Base-by-base conservation (phyloP, 2,329 filamentous ascomycete genomes). In the Fusarium euwallaceae region DNA sequence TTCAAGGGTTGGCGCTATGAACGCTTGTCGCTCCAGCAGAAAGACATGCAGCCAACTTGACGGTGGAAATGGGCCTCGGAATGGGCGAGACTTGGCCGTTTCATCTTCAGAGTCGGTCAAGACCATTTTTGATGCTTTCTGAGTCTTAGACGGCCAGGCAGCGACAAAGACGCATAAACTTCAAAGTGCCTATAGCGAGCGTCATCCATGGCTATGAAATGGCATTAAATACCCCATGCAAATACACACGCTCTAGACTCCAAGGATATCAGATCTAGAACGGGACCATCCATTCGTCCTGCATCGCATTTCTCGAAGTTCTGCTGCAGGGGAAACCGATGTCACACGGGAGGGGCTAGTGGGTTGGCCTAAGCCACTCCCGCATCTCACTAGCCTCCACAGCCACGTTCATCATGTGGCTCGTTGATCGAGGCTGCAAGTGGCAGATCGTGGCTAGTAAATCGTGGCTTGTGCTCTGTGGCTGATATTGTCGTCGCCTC, bases 321-420 rank as follows among this genome's bases (percentile, higher is more conserved):
- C 41, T 64, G 63, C 68, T 76, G 71, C 71, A 76, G 73, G 73
- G 73, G 66, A 71, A 61, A 71, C 62, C 69, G 43, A 72, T 70
- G 64, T 66, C 34, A 62, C 68, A 20, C 48, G 32, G 58, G 45
- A 63, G 37, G 61, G 59, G 53, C 62, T 60, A 51, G 60, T 20
- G 56, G 65, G 24, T 41, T 59, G 39, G 48, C n/a, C 29, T 66
- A 75, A 77, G 72, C 78, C 78, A 79, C 75, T 78, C 75, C 75
- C 74, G 76, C 66, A 45, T 66, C 56, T 64, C 62, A 27, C 58
- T 51, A 70, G 61, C 70, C 66, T 61, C 53, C 37, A 55, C 67
- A 75, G 70, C 69, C 72, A 71, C 66, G 73, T 73, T 66, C 71
- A 69, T 12, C 29, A 7, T 48, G 36, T 58, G 60, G 34, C 64